These are phyloP conservation scores for Tolypocladium tropicale DNA, from an alignment of 2,329 filamentous ascomycete genomes.

Conservation along the genomic window DNA sequence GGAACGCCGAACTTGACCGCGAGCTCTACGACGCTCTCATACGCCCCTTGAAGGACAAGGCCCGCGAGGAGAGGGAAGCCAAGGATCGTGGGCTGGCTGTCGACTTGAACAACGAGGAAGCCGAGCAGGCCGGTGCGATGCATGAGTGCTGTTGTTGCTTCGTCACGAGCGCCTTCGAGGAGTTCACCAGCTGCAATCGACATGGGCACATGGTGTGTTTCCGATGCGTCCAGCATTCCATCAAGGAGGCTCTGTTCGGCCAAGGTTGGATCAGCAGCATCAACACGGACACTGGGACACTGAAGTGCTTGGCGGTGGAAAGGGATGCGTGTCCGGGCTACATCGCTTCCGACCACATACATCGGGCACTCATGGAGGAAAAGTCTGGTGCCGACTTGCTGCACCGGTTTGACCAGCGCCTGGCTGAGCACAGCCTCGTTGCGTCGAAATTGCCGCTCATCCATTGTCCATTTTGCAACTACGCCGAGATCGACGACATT, in stretches of 20 bases:
- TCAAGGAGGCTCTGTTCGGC: slow-evolving; percentile 83
- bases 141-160: slow-evolving; percentile 76
- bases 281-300: slow-evolving; percentile 58
- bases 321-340: slow-evolving; percentile 62
- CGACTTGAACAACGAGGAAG: slow-evolving; percentile 46
- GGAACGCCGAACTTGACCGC: slow-evolving; percentile 51
- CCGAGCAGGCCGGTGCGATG: slow-evolving; percentile 42
- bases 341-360: slow-evolving; percentile 59
- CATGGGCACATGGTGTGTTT: slow-evolving; percentile 69
- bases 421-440: slow-evolving; percentile 66
- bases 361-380: slow-evolving; percentile 60
- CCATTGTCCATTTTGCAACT: slow-evolving; percentile 82
- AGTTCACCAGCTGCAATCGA: slow-evolving; percentile 60
- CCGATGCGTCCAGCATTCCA: slow-evolving; percentile 69
- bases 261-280: slow-evolving; percentile 84
- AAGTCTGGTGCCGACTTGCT: slow-evolving; percentile 62
- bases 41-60: slow-evolving; percentile 36
- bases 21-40: slow-evolving; percentile 52
- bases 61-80: slow-evolving; percentile 32
- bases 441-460: slow-evolving; percentile 66
- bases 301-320: slow-evolving; percentile 74
- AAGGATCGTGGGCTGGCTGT: slow-evolving; percentile 43
- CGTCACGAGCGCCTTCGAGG: slow-evolving; percentile 58
- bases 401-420: slow-evolving; percentile 65
- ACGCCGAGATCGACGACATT: slow-evolving; percentile 77